These are phyloP conservation scores for Brasilioporus rufonigricans DNA, from an alignment of 768 basidiomycete species.

Conservation along the genomic window DNA sequence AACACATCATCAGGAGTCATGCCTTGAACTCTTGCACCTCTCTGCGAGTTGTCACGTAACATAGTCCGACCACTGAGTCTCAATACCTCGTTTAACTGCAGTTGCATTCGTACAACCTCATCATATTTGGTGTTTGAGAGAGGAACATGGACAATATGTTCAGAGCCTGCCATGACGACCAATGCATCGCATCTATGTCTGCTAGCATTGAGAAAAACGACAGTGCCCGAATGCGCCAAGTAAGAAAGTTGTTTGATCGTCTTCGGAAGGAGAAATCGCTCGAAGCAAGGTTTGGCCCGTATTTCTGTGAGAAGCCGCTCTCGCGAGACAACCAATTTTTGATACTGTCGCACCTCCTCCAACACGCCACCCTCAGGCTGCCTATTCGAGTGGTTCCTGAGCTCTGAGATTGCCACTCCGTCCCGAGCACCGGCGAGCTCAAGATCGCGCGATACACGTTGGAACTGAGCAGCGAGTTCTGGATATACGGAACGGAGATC, in stretches of 20 bases:
- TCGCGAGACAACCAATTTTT: neutral
- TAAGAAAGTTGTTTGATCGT: neutral
- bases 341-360: neutral
- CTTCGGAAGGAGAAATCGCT: neutral
- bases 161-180: neutral
- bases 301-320: neutral
- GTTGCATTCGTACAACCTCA: neutral
- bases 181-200: neutral
- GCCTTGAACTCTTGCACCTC: neutral
- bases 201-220: neutral
- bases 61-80: neutral
- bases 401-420: too few species aligned
- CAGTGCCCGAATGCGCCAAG: neutral
- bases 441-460: neutral
- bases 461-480: neutral
- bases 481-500: neutral
- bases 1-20: neutral
- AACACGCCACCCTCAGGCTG: neutral
- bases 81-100: neutral
- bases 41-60: neutral
- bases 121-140: neutral
- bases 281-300: neutral
- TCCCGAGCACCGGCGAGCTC: neutral
- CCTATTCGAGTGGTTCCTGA: neutral
- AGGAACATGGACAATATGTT: neutral